Conservation (phyloP, 2,329 filamentous ascomycete species). For the Claviceps sp. region DNA sequence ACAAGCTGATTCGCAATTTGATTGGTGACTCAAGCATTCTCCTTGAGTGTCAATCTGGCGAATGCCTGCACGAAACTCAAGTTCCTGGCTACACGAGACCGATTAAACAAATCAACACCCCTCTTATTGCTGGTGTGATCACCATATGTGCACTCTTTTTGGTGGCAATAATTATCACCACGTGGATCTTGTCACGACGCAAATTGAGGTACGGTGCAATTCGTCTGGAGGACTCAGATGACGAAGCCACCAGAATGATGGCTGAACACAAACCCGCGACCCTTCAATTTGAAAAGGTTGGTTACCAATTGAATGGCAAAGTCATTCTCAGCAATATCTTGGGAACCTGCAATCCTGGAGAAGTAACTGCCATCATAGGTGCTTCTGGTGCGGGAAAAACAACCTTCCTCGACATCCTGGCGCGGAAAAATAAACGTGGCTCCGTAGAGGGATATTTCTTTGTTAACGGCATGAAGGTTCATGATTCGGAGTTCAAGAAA, state of each 20-base stretch:
- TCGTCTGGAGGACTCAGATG: constrained; percentile 76
- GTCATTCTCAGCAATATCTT: constrained; percentile 68
- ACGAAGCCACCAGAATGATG: constrained; percentile 77
- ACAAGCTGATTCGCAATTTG: constrained; percentile 72
- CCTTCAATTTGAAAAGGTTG: constrained; percentile 76
- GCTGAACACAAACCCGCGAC: constrained; percentile 83
- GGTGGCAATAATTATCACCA: constrained; percentile 66
- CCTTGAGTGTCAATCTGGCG: constrained; percentile 69
- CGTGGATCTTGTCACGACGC: constrained; percentile 81
- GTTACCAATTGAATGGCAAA: constrained; percentile 77
- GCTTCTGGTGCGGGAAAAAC: constrained; percentile 96
- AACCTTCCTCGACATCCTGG: constrained; percentile 89
- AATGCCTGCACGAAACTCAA: constrained; percentile 87
- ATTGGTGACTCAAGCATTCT: constrained; percentile 89
- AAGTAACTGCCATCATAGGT: constrained; percentile 95
- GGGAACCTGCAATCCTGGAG: constrained; percentile 85
- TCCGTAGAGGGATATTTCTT: constrained; percentile 67
- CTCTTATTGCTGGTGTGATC: constrained; percentile 87
- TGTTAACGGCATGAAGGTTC: constrained; percentile 84
- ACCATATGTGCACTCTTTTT: constrained; percentile 75
- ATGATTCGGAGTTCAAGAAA: constrained; percentile 72
- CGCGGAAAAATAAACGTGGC: constrained; percentile 92
- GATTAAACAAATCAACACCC: constrained; percentile 91
- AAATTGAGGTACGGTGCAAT: constrained; percentile 59
- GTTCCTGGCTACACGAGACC: constrained; percentile 82